Conservation (phyloP, 2,329 filamentous ascomycete species). For the Claviceps sorghi region DNA sequence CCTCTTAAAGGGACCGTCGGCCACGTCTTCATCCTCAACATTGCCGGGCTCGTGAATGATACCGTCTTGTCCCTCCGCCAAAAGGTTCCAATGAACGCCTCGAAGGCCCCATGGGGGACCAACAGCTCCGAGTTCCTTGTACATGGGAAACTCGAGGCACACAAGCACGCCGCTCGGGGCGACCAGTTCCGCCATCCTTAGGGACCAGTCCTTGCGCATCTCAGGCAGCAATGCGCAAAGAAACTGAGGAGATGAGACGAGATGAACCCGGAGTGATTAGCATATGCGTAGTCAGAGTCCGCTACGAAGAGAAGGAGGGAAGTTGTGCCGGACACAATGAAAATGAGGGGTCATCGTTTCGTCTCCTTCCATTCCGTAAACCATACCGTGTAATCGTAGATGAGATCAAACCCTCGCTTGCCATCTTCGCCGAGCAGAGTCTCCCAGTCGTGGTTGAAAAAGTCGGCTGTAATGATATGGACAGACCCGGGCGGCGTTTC, state of each 20-base stretch:
- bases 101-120: slow-evolving; percentile 4
- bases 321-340: not conserved
- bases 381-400: not conserved
- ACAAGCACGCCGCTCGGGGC: not conserved
- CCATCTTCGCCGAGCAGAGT: not conserved
- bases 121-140: not conserved
- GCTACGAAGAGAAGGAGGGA: not conserved
- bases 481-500: not conserved
- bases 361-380: not conserved
- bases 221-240: not conserved
- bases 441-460: not conserved
- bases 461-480: not conserved
- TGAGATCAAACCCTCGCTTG: not conserved
- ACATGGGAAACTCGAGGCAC: not conserved
- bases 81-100: slow-evolving; percentile 3
- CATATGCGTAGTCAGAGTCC: not conserved
- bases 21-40: not conserved
- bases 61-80: slow-evolving; percentile 4
- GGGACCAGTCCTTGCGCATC: not conserved
- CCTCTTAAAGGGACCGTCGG: not conserved
- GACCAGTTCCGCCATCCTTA: not conserved
- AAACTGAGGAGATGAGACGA: slow-evolving; percentile 1
- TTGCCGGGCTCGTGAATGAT: not conserved
- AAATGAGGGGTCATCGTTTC: not conserved
- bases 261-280: not conserved